Percentiles rank a stretch among this genome's conserved stretches.
These are phyloP conservation scores for Suhomyces maxii DNA, from an alignment of 1,139 yeast species.

Conservation along the genomic window DNA sequence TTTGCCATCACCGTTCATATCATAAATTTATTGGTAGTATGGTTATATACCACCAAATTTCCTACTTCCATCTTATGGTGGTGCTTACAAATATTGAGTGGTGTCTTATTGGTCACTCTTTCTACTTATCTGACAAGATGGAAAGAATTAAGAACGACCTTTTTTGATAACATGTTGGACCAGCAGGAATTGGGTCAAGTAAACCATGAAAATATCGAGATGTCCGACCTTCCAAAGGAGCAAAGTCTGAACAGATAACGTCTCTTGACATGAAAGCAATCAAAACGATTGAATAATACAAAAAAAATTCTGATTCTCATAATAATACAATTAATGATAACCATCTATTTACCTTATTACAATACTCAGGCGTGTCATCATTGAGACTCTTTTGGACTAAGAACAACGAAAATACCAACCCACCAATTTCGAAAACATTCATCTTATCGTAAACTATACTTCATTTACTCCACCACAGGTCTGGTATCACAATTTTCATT, in stretches of 20 bases:
- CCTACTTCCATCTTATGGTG: slow-evolving; percentile 84
- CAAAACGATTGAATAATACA: too few relatives aligned
- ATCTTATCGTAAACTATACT: too few relatives aligned
- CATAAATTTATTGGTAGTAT: slow-evolving; percentile 68
- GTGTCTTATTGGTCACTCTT: slow-evolving; percentile 66
- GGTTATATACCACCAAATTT: slow-evolving; percentile 62
- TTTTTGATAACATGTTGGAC: slow-evolving; percentile 78
- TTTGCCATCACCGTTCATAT: slow-evolving; percentile 89
- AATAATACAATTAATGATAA: too few relatives aligned
- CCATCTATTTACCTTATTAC: too few relatives aligned
- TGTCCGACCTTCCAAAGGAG: slow-evolving; percentile 19
- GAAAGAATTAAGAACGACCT: slow-evolving; percentile 84
- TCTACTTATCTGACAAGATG: slow-evolving; percentile 88
- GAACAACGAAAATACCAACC: too few relatives aligned
- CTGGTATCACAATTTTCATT: not conserved
- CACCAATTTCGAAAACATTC: too few relatives aligned
- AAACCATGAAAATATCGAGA: slow-evolving; percentile 20
- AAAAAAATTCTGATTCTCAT: too few relatives aligned
- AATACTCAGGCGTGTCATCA: too few relatives aligned
- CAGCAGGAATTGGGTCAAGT: slow-evolving; percentile 42
- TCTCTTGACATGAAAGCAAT: not conserved
- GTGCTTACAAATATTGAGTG: slow-evolving; percentile 70
- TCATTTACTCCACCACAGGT: too few relatives aligned
- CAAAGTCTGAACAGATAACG: slow-evolving; percentile 2
- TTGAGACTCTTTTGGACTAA: too few relatives aligned